phyloP scores from a whole-genome alignment of 805 yeast genomes.

The Candida tammaniensis region DNA sequence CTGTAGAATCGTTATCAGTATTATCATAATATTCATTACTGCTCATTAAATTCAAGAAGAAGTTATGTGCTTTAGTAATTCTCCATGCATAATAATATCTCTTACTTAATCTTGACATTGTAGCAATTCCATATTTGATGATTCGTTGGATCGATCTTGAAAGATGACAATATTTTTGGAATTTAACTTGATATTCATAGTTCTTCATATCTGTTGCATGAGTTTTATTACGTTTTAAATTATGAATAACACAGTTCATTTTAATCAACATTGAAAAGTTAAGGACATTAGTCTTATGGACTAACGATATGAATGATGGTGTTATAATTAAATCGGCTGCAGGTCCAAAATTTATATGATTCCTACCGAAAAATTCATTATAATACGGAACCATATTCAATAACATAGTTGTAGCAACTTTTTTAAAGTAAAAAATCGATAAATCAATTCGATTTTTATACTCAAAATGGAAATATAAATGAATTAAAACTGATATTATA shows the following conservation, averaged over 20 bases:
- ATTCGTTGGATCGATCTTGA: conserved; percentile 23
- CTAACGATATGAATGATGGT: conserved; percentile 29
- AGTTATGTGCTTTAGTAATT: conserved; percentile 55
- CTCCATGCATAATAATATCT: conserved; percentile 69
- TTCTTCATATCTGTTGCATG: conserved; percentile 19
- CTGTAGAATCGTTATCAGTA: conserved; percentile 6
- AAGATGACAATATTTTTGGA: conserved; percentile 22
- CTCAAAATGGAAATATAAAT: conserved; percentile 42
- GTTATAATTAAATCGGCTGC: conserved; percentile 42
- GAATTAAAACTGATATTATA: conserved; percentile 24
- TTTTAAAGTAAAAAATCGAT: conserved; percentile 34
- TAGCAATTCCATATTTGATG: conserved; percentile 18
- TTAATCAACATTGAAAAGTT: conserved; percentile 22
- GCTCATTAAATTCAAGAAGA: conserved; percentile 34
- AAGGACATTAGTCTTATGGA: conserved; percentile 29
- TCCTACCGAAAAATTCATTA: conserved; percentile 27
- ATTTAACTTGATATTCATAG: conserved; percentile 18
- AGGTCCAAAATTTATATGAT: conserved; percentile 36
- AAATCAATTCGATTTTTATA: conserved; percentile 19
- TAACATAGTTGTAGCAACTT: conserved; percentile 20
- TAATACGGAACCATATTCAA: conserved; percentile 32
- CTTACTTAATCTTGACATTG: conserved; percentile 44
- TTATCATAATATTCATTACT: conserved; percentile 25
- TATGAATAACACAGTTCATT: conserved; percentile 20
- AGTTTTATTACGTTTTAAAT: conserved; percentile 16